Conservation (phyloP, 2,329 filamentous ascomycete species). For the Fusarium pininemorale region DNA sequence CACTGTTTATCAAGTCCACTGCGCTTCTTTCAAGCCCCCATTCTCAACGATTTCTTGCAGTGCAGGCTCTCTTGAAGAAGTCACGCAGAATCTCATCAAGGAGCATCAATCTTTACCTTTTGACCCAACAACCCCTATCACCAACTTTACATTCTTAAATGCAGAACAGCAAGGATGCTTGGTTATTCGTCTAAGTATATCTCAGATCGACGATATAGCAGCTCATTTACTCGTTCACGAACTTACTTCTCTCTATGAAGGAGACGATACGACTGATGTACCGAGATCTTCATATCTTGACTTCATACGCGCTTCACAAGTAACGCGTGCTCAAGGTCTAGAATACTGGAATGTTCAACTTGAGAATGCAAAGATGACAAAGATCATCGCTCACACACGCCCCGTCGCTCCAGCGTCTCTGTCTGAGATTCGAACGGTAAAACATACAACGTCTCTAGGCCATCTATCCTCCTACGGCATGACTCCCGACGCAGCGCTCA, state of each 20-base stretch:
- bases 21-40: constrained; percentile 54
- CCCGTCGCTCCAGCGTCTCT: constrained; percentile 49
- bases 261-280: constrained; percentile 40
- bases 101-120: constrained; percentile 53
- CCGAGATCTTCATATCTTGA: constrained; percentile 58
- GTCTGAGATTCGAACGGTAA: constrained; percentile 51
- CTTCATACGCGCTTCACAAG: constrained; percentile 54
- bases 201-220: constrained; percentile 60
- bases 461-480: constrained; percentile 56
- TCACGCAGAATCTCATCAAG: constrained; percentile 53
- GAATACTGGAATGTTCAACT: constrained; percentile 59
- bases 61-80: constrained; percentile 50
- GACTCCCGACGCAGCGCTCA: constrained; percentile 62
- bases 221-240: constrained; percentile 59
- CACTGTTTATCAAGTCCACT: constrained; percentile 58
- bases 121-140: constrained; percentile 55
- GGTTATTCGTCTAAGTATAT: constrained; percentile 57
- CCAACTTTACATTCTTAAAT: constrained; percentile 61
- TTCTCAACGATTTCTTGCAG: constrained; percentile 56
- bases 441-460: constrained; percentile 52
- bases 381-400: constrained; percentile 53
- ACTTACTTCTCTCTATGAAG: constrained; percentile 57
- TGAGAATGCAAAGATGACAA: constrained; percentile 57
- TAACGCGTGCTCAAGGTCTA: constrained; percentile 50
- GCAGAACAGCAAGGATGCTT: constrained; percentile 58